These are phyloP conservation scores for Scleroderma bovista DNA, from an alignment of 768 basidiomycete genomes.

Conservation along the genomic window DNA sequence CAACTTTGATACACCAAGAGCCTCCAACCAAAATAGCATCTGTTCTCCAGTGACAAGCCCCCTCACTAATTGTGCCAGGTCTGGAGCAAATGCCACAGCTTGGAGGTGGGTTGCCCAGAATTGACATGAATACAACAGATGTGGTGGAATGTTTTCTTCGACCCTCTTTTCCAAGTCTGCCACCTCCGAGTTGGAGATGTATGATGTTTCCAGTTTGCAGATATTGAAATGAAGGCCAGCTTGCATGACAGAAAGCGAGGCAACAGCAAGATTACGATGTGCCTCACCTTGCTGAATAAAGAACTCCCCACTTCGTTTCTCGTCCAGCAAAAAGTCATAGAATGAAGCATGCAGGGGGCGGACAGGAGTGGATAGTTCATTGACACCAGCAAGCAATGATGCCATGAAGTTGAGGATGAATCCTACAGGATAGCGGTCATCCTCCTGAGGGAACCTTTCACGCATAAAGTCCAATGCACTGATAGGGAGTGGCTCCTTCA, in stretches of 20 bases:
- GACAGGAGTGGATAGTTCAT: conserved; percentile 1
- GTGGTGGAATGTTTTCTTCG: not conserved
- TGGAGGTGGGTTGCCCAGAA: not conserved
- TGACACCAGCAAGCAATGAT: conserved; percentile 3
- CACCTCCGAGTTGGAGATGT: conserved; percentile 22
- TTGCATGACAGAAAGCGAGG: conserved; percentile 26
- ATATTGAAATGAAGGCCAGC: conserved; percentile 27
- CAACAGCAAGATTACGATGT: conserved; percentile 6
- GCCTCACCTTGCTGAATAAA: not conserved
- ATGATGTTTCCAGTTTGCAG: conserved; percentile 26
- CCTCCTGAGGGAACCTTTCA: not conserved
- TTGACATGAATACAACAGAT: not conserved
- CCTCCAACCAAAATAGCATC: conserved; percentile 3
- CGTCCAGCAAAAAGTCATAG: conserved; percentile 19
- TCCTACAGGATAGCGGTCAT: not conserved
- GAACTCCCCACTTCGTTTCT: conserved; percentile 9
- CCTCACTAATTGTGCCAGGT: not conserved
- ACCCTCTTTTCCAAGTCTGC: not conserved
- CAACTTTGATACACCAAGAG: not conserved
- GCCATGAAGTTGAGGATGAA: not conserved
- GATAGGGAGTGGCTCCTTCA: not conserved
- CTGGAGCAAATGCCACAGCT: not conserved
- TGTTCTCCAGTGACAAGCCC: not conserved
- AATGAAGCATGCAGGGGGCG: conserved; percentile 23
- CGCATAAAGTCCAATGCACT: not conserved